Evolutionary conservation across 2,329 filamentous ascomycete species (phyloP).

Genomic region (Pseudogymnoascus sp.): DNA sequence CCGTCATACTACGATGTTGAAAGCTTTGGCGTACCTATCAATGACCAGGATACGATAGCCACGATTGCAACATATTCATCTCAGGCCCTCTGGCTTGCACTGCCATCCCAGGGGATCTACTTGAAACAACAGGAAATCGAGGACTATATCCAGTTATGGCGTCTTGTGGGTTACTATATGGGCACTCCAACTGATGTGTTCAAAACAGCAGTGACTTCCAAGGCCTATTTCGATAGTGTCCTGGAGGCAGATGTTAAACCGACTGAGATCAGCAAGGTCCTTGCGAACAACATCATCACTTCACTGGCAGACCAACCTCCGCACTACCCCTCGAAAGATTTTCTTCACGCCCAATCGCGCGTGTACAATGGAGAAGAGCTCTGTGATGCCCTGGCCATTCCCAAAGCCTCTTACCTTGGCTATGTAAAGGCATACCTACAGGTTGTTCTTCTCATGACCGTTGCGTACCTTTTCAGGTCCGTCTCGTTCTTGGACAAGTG

Average conservation of each 20-base stretch:
- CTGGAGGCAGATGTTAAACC: constrained; percentile 59
- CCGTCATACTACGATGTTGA: constrained; percentile 55
- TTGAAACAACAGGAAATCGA: constrained; percentile 50
- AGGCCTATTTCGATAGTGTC: constrained; percentile 58
- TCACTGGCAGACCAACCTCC: constrained; percentile 59
- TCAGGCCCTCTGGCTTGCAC: constrained; percentile 55
- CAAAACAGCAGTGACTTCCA: constrained; percentile 44
- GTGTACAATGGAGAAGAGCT: constrained; percentile 63
- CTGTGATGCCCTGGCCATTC: constrained; percentile 42
- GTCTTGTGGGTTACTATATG: constrained; percentile 63
- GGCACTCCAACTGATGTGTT: constrained; percentile 58
- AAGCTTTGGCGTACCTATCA: constrained; percentile 58
- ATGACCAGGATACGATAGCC: constrained; percentile 64
- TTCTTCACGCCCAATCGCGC: constrained; percentile 58
- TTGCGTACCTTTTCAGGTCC: constrained; percentile 25
- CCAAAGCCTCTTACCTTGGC: constrained; percentile 22
- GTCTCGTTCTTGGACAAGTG: constrained; percentile 32
- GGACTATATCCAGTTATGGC: constrained; percentile 69
- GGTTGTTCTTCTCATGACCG: constrained; percentile 53
- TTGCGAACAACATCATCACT: constrained; percentile 69
- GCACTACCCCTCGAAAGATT: constrained; percentile 53
- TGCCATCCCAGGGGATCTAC: constrained; percentile 66
- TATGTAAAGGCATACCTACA: constrained; percentile 48
- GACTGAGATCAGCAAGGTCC: constrained; percentile 48
- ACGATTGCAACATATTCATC: constrained; percentile 65